A percentile compares a stretch with the other conserved stretches of the same genome.
These are phyloP conservation scores for Chrysanthemum seticuspe DNA, from an alignment of 129 eudicot species.

Conservation along the genomic window DNA sequence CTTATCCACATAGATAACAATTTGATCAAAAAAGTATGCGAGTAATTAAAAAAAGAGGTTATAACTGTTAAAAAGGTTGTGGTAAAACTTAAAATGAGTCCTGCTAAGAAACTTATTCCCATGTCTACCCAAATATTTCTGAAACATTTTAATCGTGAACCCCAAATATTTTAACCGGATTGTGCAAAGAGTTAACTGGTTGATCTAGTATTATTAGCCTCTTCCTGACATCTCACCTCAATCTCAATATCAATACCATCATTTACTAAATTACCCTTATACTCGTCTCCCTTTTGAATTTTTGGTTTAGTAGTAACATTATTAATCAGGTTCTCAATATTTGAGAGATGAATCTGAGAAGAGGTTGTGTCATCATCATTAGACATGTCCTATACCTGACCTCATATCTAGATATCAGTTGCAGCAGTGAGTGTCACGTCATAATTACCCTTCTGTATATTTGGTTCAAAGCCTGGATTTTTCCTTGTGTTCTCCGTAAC, in stretches of 20 bases:
- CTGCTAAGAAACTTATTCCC: no score
- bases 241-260: no score
- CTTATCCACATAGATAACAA: neutral
- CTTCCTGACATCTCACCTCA: no score
- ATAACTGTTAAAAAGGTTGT: no score
- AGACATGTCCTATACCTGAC: constrained; percentile 23
- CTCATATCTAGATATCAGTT: constrained; percentile 16
- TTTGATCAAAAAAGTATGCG: neutral
- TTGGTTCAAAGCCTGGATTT: neutral
- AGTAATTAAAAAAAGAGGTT: neutral
- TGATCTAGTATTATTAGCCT: no score
- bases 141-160: no score
- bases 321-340: neutral
- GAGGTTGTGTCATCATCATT: constrained; percentile 1
- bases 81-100: no score
- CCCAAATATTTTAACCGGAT: no score
- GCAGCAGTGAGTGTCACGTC: neutral
- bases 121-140: no score
- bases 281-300: no score
- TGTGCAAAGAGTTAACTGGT: no score
- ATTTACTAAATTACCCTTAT: no score
- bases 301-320: neutral
- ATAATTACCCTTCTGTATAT: constrained; percentile 3
- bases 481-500: neutral
- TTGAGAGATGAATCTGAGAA: constrained; percentile 4